Percentiles rank a stretch among this genome's conserved stretches.
These are phyloP conservation scores for Hyphodiscus sp. DNA, from an alignment of 2,329 filamentous ascomycete species.

Conservation along the genomic window DNA sequence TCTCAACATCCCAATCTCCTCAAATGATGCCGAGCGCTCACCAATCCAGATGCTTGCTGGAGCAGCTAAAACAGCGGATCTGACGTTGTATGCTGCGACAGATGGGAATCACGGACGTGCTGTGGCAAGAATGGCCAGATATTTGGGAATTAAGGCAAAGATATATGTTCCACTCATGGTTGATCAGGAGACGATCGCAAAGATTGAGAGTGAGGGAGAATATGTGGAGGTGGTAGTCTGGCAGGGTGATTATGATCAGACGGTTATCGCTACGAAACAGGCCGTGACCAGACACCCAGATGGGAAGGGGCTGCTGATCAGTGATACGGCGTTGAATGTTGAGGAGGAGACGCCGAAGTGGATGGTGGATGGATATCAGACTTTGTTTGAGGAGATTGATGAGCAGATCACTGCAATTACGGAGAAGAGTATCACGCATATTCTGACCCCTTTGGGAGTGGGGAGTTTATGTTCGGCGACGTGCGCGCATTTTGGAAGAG, in stretches of 20 bases:
- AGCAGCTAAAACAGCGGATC: constrained; percentile 34
- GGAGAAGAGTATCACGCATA: constrained; percentile 40
- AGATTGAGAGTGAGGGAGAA: constrained; percentile 58
- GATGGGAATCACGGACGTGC: constrained; percentile 76
- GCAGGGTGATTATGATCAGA: constrained; percentile 57
- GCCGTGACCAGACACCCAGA: neutral
- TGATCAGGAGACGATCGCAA: constrained; percentile 42
- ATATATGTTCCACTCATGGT: constrained; percentile 61
- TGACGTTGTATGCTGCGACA: constrained; percentile 50
- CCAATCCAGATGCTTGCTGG: constrained; percentile 16
- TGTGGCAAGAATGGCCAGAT: constrained; percentile 58
- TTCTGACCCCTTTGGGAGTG: constrained; percentile 64
- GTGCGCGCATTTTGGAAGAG: constrained; percentile 53
- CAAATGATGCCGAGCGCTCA: neutral
- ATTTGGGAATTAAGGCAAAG: constrained; percentile 46
- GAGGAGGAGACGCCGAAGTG: constrained; percentile 62
- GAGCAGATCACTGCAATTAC: constrained; percentile 44
- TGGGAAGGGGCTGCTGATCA: constrained; percentile 45
- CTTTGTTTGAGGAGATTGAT: constrained; percentile 64
- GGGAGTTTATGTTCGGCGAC: constrained; percentile 69
- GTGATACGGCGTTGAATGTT: constrained; percentile 62
- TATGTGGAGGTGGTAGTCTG: constrained; percentile 41
- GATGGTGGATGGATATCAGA: constrained; percentile 73
- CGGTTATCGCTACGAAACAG: constrained; percentile 35
- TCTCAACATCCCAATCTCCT: constrained; percentile 34